Conservation (phyloP, 306 rosid genomes). For the Sphenostylis stenocarpa region DNA sequence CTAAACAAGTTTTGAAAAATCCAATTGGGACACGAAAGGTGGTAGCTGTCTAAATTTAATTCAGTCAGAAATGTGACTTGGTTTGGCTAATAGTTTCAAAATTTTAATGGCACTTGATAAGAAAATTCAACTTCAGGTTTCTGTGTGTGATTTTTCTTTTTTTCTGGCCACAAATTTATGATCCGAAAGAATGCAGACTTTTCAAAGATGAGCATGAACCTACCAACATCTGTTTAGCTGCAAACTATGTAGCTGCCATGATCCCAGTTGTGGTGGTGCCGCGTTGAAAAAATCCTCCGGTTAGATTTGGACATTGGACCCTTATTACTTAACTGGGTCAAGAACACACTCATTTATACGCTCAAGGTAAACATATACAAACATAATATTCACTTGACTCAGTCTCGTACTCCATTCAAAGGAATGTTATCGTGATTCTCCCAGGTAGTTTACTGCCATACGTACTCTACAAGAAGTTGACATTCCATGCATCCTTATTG, state of each 20-base stretch:
- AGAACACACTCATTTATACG: too few species aligned
- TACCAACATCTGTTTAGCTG: too few species aligned
- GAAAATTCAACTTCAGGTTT: background rate
- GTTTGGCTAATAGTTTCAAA: background rate
- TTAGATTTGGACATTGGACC: too few species aligned
- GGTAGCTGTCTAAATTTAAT: background rate
- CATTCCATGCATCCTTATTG: background rate
- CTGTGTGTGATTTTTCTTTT: background rate
- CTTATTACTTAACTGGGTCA: too few species aligned
- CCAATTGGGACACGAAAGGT: background rate
- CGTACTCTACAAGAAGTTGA: background rate
- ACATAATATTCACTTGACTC: too few species aligned
- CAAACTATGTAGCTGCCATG: too few species aligned
- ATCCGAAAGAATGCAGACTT: background rate
- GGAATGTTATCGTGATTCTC: background rate
- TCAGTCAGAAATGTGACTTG: background rate
- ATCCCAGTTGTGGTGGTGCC: too few species aligned
- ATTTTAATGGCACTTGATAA: background rate
- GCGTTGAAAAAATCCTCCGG: too few species aligned
- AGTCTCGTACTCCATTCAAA: too few species aligned
- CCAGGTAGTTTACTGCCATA: background rate
- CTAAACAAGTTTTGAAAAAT: background rate
- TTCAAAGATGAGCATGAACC: too few species aligned
- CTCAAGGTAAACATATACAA: too few species aligned
- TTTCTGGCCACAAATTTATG: background rate